Evolutionary conservation across 2,329 filamentous ascomycete species (phyloP).

Genomic region (Claviceps lovelessii): DNA sequence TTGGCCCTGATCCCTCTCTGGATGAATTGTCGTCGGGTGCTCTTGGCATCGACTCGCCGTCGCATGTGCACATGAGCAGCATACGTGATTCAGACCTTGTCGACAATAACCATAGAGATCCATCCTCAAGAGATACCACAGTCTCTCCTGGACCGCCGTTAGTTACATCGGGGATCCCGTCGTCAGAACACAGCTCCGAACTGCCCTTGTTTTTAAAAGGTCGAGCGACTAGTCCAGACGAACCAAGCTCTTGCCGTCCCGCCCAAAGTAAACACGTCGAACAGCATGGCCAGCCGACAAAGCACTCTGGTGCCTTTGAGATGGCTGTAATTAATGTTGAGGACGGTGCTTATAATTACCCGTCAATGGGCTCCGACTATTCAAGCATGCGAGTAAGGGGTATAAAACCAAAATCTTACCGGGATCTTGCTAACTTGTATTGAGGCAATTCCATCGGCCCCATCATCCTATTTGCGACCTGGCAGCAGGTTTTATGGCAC

Average conservation of each 20-base stretch:
- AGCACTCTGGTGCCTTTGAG: conserved; percentile 13
- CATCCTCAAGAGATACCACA: conserved; percentile 26
- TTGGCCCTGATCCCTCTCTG: conserved; percentile 10
- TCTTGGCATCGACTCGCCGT: conserved; percentile 6
- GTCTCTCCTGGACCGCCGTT: conserved; percentile 29
- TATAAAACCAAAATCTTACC: neutral
- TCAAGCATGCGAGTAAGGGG: conserved; percentile 21
- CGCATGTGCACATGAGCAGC: neutral
- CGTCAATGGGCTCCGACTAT: conserved; percentile 25
- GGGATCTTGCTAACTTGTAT: conserved; percentile 3
- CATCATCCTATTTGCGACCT: conserved; percentile 72
- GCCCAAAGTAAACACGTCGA: neutral
- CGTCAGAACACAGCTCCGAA: conserved; percentile 19
- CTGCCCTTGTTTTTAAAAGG: conserved; percentile 18
- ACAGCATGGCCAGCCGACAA: conserved; percentile 5
- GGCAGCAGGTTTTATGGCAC: conserved; percentile 82
- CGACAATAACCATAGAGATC: conserved; percentile 13
- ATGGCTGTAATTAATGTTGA: conserved; percentile 15
- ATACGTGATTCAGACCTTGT: neutral
- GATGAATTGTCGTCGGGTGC: conserved; percentile 11
- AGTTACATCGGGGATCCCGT: conserved; percentile 18
- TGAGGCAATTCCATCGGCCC: conserved; percentile 56
- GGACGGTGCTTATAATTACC: conserved; percentile 13
- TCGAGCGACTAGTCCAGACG: conserved; percentile 10
- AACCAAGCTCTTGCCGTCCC: neutral